phyloP scores from a whole-genome alignment of 1,139 yeast species.

The Sugiyamaella japonica region DNA sequence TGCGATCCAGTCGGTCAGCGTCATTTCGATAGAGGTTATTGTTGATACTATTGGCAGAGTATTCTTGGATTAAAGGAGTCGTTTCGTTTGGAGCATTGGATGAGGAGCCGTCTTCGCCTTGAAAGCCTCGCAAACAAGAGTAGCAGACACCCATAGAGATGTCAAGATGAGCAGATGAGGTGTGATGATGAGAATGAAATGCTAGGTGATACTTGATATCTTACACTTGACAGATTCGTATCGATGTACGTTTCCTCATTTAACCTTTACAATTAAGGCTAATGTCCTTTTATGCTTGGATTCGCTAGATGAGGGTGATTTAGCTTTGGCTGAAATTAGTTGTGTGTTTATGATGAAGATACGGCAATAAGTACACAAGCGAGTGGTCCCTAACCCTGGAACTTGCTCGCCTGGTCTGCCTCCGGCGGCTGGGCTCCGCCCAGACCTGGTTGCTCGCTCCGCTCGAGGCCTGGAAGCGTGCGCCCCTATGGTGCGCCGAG shows the following conservation, averaged over 20 bases:
- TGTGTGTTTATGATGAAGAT: neutral
- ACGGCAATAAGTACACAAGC: neutral
- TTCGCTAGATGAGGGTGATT: neutral
- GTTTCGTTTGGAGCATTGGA: slow-evolving; percentile 17
- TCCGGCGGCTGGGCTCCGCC: slow-evolving; percentile 59
- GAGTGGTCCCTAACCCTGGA: neutral
- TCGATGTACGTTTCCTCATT: too few relatives aligned
- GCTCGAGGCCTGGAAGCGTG: neutral
- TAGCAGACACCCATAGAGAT: slow-evolving; percentile 31
- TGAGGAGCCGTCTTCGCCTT: slow-evolving; percentile 20
- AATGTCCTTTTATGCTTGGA: neutral
- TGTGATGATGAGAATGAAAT: too few relatives aligned
- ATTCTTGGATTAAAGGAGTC: slow-evolving; percentile 25
- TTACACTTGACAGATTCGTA: too few relatives aligned
- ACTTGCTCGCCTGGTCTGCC: too few relatives aligned
- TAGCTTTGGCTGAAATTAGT: too few relatives aligned
- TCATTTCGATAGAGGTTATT: slow-evolving; percentile 5
- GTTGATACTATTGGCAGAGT: slow-evolving; percentile 14
- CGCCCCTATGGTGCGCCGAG: neutral
- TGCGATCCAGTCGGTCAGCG: slow-evolving; percentile 11
- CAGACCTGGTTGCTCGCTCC: slow-evolving; percentile 34
- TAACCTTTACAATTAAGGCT: too few relatives aligned
- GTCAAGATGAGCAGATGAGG: neutral
- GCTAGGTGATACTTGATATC: too few relatives aligned
- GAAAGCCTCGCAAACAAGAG: slow-evolving; percentile 27